Conservation (phyloP, 345 rosid species). For the Kandelia obovata region DNA sequence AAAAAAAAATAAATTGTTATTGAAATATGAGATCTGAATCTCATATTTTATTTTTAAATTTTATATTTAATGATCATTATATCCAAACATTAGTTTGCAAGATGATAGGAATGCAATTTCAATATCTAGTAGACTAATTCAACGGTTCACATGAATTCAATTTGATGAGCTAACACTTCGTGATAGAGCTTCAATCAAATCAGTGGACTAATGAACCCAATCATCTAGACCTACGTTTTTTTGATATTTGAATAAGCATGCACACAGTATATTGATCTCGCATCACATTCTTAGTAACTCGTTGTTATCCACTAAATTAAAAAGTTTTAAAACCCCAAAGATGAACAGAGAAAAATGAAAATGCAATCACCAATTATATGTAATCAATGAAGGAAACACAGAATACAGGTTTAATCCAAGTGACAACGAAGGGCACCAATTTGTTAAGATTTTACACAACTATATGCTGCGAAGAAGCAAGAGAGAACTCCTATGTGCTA, state of each 20-base stretch:
- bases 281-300: conserved; percentile 6
- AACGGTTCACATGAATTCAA: neutral
- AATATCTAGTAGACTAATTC: conserved; percentile 3
- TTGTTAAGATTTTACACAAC: neutral
- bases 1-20: too few species aligned
- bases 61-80: neutral
- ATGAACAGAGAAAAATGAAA: neutral
- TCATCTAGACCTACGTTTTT: neutral
- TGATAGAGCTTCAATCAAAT: neutral
- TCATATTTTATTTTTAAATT: too few species aligned
- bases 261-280: neutral
- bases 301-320: neutral
- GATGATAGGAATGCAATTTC: too few species aligned
- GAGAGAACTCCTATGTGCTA: neutral
- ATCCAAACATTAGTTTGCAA: too few species aligned
- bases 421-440: neutral
- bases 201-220: conserved; percentile 2
- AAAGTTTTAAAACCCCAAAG: neutral
- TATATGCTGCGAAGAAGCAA: neutral
- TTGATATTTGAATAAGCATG: neutral
- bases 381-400: too few species aligned
- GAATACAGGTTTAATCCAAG: too few species aligned
- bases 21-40: too few species aligned
- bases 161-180: neutral
- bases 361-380: too few species aligned